Base-by-base conservation (phyloP, 257 asterid genomes). In the Perilla frutescens region DNA sequence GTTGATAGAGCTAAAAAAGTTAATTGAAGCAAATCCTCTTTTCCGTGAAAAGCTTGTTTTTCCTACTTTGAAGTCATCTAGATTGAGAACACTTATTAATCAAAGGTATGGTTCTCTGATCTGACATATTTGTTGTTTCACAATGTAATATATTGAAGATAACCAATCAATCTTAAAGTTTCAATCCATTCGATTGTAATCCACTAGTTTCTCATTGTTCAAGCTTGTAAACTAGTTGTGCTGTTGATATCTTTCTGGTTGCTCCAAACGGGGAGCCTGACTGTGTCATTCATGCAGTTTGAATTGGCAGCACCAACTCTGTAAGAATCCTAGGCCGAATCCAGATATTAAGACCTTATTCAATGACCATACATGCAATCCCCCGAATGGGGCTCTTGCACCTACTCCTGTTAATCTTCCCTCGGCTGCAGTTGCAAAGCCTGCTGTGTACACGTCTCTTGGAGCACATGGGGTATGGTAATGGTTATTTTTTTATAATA, bases 291-390 rank as follows among this genome's bases (percentile, higher is more conserved):
- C 69, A 53, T 84, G 75, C 88, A 93, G 98, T 84, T 88, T 93
- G 81, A 93, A 93, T 82, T 93, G 98, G 98, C 98, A 93, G 87
- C 98, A 93, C 82, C 98, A 93, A 84, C 94, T 93, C 43, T 93
- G 98, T 76, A 91, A 93, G 83, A 91, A 88, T 78, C 98, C 96
- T 7, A 88, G 98, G 91, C 85, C 96, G 57, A 93, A 91, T 77
- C 98, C 98, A 11, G 98, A 93, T 82, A 93, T 93, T 68, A 93
- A 91, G 83, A 93, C 98, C 59, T 83, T 93, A 82, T 93, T 93
- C 83, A 82, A 79, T 7, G 98, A 93, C 78, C 97, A 93, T 75
- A 81, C 91, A 62, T 93, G 98, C 85, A 82, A 70, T 78, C 94
- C 86, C 75, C 86, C 92, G 67, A 93, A 89, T 84, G 98, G 98